phyloP scores from a whole-genome alignment of 352 stramenopile species.

The Phytophthora pini region DNA sequence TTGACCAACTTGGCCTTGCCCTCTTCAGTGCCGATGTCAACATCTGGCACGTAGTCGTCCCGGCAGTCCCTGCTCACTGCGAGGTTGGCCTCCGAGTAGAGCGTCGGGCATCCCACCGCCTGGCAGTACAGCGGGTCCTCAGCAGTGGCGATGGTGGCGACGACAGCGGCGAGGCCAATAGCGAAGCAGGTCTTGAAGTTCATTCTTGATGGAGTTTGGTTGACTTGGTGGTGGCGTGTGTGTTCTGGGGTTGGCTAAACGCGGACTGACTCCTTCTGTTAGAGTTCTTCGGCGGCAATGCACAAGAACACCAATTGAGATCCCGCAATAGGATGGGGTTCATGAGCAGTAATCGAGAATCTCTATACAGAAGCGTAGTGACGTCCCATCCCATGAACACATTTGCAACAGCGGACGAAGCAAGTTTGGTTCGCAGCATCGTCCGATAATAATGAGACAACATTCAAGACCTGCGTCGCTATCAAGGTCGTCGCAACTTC shows the following conservation, averaged over 20 bases:
- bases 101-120: slow-evolving; percentile 5
- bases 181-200: slow-evolving; percentile 33
- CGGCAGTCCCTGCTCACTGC: slow-evolving; percentile 22
- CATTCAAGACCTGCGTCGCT: too few relatives aligned
- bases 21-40: too few relatives aligned
- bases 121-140: slow-evolving; percentile 23
- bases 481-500: too few relatives aligned
- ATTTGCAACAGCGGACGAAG: slow-evolving; percentile 1
- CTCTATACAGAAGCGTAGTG: slow-evolving; percentile 9
- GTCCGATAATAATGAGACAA: too few relatives aligned
- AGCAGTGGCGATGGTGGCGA: slow-evolving; percentile 19
- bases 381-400: slow-evolving; percentile 19
- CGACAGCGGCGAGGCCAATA: slow-evolving; percentile 17
- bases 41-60: background rate
- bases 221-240: background rate
- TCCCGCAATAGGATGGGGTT: slow-evolving; percentile 20
- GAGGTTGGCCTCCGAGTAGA: slow-evolving; percentile 26
- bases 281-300: slow-evolving; percentile 1
- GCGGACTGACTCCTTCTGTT: slow-evolving; percentile 22
- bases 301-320: slow-evolving; percentile 13
- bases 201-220: slow-evolving; percentile 16
- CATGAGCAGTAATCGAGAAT: slow-evolving; percentile 5
- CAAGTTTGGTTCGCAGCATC: background rate
- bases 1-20: background rate
- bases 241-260: slow-evolving; percentile 18